Conservation (phyloP, 768 basidiomycete genomes). For the Nevesoporus exiguus region DNA sequence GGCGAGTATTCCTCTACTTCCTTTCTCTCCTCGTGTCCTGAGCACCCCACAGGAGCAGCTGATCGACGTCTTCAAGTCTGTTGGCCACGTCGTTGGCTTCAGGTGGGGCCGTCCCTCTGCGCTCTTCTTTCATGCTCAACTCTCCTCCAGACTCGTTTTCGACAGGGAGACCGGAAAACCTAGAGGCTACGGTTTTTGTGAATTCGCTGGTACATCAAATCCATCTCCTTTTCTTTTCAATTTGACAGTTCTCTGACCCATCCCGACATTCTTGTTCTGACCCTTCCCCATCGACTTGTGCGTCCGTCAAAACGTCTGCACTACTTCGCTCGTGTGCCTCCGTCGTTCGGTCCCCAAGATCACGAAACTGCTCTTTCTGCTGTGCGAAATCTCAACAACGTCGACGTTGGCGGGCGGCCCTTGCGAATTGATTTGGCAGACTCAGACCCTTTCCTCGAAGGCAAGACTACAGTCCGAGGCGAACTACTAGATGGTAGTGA, state of each 20-base stretch:
- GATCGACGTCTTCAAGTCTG: conserved; percentile 84
- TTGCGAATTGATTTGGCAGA: conserved; percentile 93
- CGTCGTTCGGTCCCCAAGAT: conserved; percentile 46
- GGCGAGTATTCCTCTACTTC: conserved; percentile 29
- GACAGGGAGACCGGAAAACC: conserved; percentile 94
- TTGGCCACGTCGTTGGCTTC: conserved; percentile 87
- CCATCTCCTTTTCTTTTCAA: conserved; percentile 24
- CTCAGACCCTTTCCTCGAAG: conserved; percentile 88
- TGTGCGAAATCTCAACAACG: conserved; percentile 92
- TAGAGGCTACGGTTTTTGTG: conserved; percentile 91
- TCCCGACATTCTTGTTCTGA: conserved; percentile 24
- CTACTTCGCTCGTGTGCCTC: conserved; percentile 13
- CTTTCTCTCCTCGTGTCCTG: neutral
- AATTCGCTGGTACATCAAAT: conserved; percentile 76
- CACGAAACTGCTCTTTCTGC: conserved; percentile 95
- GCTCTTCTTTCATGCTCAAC: conserved; percentile 1
- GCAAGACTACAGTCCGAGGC: conserved; percentile 83
- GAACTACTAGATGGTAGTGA: conserved; percentile 70
- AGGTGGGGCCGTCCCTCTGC: conserved; percentile 44
- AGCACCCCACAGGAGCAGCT: conserved; percentile 59
- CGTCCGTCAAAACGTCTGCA: conserved; percentile 4
- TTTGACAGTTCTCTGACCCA: conserved; percentile 37
- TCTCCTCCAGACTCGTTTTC: conserved; percentile 64
- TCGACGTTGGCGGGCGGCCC: conserved; percentile 87
- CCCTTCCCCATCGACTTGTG: conserved; percentile 4